Base-by-base conservation (phyloP, 306 rosid species). In the Vigna hirtella region DNA sequence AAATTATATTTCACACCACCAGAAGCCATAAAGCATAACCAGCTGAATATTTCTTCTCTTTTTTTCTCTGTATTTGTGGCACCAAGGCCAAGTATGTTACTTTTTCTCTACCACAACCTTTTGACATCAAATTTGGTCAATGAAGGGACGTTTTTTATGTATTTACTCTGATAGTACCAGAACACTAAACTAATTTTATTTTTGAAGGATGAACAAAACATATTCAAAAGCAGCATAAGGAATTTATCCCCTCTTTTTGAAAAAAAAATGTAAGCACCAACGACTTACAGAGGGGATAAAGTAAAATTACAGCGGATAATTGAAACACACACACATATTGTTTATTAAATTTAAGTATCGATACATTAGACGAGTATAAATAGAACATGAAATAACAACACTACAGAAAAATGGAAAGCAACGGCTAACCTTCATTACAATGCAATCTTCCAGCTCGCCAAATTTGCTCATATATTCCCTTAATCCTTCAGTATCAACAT, bases 401-500 rank as follows among this genome's bases (percentile, higher is more conserved):
- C 4, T 20, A 18, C 7, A 49, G 30, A 50, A n/a, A 45, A 66
- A 56, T 30, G 5, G 66, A 43, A 50, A 52, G 16, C 17, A 18
- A 16, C 8, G 67, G 51, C 95, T 64, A 67, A 92, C 97, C 97
- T 86, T 90, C 97, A 92, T 92, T 8, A 92, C 97, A 81, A 92
- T 89, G 63, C 96, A 90, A 87, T 92, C 97, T 76, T 92, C 96
- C 86, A 90, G 85, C 14, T 92, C 96, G 12, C 97, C 96, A 80
- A 79, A 92, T 81, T 92, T 92, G 89, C 79, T 82, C 96, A 92
- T 92, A 79, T 92, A 92, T 18, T 90, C 97, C 73, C 73, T 89
- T 86, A 92, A 79, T 30, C 93, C 93, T 38, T 90, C 97, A 2
- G 97, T 92, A 79, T 90, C 96, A 30, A 92, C 76, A 51, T 92